Conservation (phyloP, 2,329 filamentous ascomycete species). For the Celoporthe dispersa region DNA sequence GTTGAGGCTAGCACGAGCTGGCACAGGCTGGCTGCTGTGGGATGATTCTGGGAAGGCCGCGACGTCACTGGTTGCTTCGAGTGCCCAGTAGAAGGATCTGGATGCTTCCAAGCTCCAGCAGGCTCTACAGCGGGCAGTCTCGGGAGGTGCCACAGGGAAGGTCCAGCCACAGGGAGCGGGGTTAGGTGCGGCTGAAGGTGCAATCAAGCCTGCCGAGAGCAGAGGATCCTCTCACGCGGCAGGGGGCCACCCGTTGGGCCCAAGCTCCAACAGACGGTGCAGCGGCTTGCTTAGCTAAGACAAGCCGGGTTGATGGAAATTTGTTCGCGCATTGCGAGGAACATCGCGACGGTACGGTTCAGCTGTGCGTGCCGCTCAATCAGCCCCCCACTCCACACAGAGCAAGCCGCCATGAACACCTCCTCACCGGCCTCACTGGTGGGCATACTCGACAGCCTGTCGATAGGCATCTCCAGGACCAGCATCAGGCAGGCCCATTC, state of each 20-base stretch:
- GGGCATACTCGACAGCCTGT: conserved; percentile 41
- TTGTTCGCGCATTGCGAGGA: conserved; percentile 25
- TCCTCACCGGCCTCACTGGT: conserved; percentile 40
- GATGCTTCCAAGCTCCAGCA: conserved; percentile 15
- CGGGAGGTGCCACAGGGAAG: not conserved
- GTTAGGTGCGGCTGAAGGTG: conserved; percentile 9
- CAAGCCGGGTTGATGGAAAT: conserved; percentile 17
- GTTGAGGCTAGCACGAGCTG: conserved; percentile 25
- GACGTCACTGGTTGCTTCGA: conserved; percentile 25
- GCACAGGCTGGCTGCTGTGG: conserved; percentile 11
- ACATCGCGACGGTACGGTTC: conserved; percentile 30
- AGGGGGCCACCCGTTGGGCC: not conserved
- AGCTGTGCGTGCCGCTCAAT: conserved; percentile 14
- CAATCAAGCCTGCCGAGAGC: not conserved
- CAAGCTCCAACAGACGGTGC: conserved; percentile 10
- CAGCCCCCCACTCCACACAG: conserved; percentile 38
- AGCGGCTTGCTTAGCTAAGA: conserved; percentile 26
- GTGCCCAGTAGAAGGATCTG: conserved; percentile 23
- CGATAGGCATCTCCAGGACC: conserved; percentile 45
- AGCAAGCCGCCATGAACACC: conserved; percentile 34
- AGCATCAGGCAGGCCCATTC: conserved; percentile 45
- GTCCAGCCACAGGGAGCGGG: conserved; percentile 21
- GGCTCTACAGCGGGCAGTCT: not conserved
- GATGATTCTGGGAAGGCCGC: conserved; percentile 16
- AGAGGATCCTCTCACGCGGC: not conserved